Base-by-base conservation (phyloP, 73 alveolate genomes). In the Paramecium primaurelia region DNA sequence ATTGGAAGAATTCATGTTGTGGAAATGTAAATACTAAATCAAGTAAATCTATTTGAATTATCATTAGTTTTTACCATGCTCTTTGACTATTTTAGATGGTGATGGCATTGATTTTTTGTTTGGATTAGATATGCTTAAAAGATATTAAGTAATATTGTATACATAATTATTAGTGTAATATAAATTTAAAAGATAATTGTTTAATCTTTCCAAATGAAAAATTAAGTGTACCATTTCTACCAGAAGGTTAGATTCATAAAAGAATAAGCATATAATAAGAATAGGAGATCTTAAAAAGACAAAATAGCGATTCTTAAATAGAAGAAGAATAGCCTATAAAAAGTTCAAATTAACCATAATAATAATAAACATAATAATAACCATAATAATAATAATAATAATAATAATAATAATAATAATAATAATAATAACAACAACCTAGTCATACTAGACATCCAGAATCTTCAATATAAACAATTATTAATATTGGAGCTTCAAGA, bases 1-100 rank as follows among this genome's bases (percentile, higher is more conserved):
- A 51, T 97, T 2, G 99, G 99, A 36, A 95, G 95, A 54, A 95
- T 97, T 58, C 99, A 97, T 93, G 98, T 98, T 12, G 99, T 97
- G 2, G 97, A 97, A 92, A 92, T 97, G 86, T 92, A 97, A 73
- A 96, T 97, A 10, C 86, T 92, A 77, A 96, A 95, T 92, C 86
- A 96, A 58, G 93, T 89, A 89, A 22, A 89, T 71, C 16, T 25
- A 28, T 16, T 28, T 20, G 6, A 16, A 6, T 22, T 26, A 18
- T 18, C 6, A 54, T 6, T 8, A 64, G 60, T 38, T 92, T 87
- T 91, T 97, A 84, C 94, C 95, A 49, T 94, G 98, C 71, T 96
- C 98, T 58, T 86, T 97, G 47, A 96, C 97, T 40, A 96, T 97
- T 49, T 95, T 97, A 42, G 99, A 96, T 90, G 96, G 95, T 87